Evolutionary conservation across 1,139 yeast species (phyloP).

Genomic region (Geotrichum aggregatum): DNA sequence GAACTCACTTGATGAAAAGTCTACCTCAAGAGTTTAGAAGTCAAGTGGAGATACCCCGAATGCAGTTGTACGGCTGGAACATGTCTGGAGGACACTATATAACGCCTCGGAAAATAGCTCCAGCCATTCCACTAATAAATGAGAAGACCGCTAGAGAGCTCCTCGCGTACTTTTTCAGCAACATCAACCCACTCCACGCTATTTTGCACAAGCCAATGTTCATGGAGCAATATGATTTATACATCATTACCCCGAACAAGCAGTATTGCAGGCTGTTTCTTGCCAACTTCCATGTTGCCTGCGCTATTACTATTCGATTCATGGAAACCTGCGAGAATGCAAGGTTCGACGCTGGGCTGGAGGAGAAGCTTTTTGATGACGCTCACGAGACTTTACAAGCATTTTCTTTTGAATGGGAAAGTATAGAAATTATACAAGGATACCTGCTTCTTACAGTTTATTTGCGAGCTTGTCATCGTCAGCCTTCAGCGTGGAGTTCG

Average conservation of each 20-base stretch:
- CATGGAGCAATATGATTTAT: constrained; percentile 48
- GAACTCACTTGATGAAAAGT: constrained; percentile 13
- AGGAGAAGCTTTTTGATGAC: constrained; percentile 52
- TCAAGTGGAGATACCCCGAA: constrained; percentile 49
- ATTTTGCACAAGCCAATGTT: constrained; percentile 55
- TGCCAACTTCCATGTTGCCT: constrained; percentile 50
- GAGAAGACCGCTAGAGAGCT: constrained; percentile 27
- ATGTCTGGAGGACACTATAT: constrained; percentile 56
- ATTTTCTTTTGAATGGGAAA: constrained; percentile 63
- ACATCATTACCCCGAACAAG: constrained; percentile 29
- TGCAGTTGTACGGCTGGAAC: constrained; percentile 67
- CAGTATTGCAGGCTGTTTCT: constrained; percentile 44
- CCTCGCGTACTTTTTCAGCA: constrained; percentile 46
- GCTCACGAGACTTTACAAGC: constrained; percentile 47
- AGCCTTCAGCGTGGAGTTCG: constrained; percentile 52
- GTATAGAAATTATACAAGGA: constrained; percentile 59
- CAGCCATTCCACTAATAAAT: constrained; percentile 13
- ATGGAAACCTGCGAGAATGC: constrained; percentile 44
- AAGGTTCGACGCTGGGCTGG: constrained; percentile 42
- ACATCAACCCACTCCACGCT: constrained; percentile 53
- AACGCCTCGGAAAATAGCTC: constrained; percentile 42
- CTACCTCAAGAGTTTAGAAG: constrained; percentile 37
- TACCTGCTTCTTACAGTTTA: constrained; percentile 57
- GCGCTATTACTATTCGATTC: constrained; percentile 53
- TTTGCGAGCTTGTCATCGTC: constrained; percentile 54